Conservation (phyloP, 2,329 filamentous ascomycete genomes). For the Byssochlamys sp. region DNA sequence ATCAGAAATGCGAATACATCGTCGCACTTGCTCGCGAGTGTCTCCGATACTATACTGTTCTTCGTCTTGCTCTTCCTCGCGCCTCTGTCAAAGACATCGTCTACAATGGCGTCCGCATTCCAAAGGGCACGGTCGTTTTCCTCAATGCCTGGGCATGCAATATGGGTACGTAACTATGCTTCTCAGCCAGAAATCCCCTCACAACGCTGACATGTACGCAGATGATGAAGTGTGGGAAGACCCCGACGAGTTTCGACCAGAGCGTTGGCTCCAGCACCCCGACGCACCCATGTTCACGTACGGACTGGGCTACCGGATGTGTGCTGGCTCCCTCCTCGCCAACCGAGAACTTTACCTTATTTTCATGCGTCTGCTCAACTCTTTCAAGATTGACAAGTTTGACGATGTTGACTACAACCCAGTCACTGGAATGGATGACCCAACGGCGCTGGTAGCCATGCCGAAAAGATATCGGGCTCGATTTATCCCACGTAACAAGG, state of each 20-base stretch:
- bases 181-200: not conserved
- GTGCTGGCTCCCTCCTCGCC: constrained; percentile 52
- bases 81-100: constrained; percentile 51
- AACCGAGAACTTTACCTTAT: constrained; percentile 58
- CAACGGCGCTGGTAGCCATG: constrained; percentile 53
- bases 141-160: constrained; percentile 61
- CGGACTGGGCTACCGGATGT: constrained; percentile 59
- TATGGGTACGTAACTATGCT: constrained; percentile 44
- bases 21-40: constrained; percentile 56
- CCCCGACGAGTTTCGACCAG: constrained; percentile 50
- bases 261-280: constrained; percentile 55
- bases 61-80: constrained; percentile 53
- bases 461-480: constrained; percentile 49
- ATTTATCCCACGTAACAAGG: constrained; percentile 48
- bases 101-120: constrained; percentile 50
- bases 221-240: constrained; percentile 51
- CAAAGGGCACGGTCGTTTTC: constrained; percentile 55
- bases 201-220: constrained; percentile 6
- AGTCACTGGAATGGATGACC: constrained; percentile 50
- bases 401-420: constrained; percentile 51
- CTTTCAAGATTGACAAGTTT: constrained; percentile 49
- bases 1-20: constrained; percentile 55
- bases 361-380: constrained; percentile 53
- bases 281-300: constrained; percentile 58
- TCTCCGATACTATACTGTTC: constrained; percentile 54